Base-by-base conservation (phyloP, 2,329 filamentous ascomycete species). In the Aspergillus calidoustus region DNA sequence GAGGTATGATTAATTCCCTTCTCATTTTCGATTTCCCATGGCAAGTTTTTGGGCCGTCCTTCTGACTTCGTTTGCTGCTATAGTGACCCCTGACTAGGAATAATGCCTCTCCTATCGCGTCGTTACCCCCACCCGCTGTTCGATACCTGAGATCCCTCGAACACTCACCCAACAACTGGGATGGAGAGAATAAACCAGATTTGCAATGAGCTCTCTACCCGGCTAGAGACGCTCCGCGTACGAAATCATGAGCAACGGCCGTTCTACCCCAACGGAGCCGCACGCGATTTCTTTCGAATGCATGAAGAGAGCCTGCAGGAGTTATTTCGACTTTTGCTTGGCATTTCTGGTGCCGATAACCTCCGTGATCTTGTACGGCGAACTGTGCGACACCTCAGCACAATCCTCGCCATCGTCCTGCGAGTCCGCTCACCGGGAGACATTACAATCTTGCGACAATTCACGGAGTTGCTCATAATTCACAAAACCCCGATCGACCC, bases 391-490 rank as follows among this genome's bases (percentile, higher is more conserved):
- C 31, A 80, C 51, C 68, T 76, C 2, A 66, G 69, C 51, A 66
- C 69, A 47, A 71, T 75, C 30, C 60, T 76, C 11, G 74, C 73
- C 3, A 72, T 71, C 19, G 48, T 77, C n/a, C 63, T 77, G 2
- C 76, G 72, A 55, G 68, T 70, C 13, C 66, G 65, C 0, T 71
- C 68, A 19, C 63, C 64, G n/a, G 62, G 71, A 17, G 68, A 70
- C 19, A 68, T 70, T 2, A 66, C 64, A 1, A 43, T 62, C 15
- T 22, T 65, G 30, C 30, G 66, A 66, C 55, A 60, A 59, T 66
- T 63, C 46, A 38, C 55, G 4, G 22, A 51, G 7, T 31, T 65
- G 3, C 41, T 63, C 43, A 48, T 60, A 11, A 48, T 31, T 7
- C 8, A 48, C 25, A 30, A 58, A 11, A 22, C 15, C 13, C 7